A percentile compares a stretch with the other conserved stretches of the same genome.
Conservation (phyloP, 306 rosid species). For the Lathyrus aphaca region DNA sequence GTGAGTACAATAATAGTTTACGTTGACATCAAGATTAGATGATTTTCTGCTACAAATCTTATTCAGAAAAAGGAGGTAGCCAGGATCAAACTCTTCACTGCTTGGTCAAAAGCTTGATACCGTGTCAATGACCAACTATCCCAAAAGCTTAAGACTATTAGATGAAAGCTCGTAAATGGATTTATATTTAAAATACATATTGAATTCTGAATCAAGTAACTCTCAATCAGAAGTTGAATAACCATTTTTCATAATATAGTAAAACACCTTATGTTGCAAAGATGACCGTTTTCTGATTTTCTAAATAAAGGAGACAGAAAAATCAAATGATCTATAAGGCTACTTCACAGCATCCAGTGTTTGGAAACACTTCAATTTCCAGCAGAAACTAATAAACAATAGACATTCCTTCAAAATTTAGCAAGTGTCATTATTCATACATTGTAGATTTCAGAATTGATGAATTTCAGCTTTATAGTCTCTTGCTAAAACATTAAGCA, state of each 20-base stretch:
- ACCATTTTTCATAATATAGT: neutral
- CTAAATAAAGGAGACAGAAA: neutral
- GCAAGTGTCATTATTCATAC: conserved; percentile 12
- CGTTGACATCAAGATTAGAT: conserved; percentile 8
- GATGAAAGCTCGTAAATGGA: neutral
- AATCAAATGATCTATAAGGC: neutral
- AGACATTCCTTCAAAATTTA: conserved; percentile 6
- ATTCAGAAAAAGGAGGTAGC: neutral
- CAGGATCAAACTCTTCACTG: neutral
- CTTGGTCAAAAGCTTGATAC: neutral
- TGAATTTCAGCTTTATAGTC: conserved; percentile 22
- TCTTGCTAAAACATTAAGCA: conserved; percentile 5
- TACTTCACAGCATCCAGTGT: neutral
- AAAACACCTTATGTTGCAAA: conserved; percentile 4
- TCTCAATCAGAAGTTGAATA: neutral
- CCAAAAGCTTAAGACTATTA: neutral
- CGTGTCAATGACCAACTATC: conserved; percentile 9
- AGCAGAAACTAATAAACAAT: neutral
- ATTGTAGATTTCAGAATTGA: conserved; percentile 13
- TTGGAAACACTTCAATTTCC: conserved; percentile 8
- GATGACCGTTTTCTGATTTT: neutral
- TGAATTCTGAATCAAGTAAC: conserved; percentile 5
- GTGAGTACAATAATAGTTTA: conserved; percentile 6
- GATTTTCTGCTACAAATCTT: neutral
- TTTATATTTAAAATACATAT: neutral